Base-by-base conservation (phyloP, 2,329 filamentous ascomycete genomes). In the Fusarium agapanthi region DNA sequence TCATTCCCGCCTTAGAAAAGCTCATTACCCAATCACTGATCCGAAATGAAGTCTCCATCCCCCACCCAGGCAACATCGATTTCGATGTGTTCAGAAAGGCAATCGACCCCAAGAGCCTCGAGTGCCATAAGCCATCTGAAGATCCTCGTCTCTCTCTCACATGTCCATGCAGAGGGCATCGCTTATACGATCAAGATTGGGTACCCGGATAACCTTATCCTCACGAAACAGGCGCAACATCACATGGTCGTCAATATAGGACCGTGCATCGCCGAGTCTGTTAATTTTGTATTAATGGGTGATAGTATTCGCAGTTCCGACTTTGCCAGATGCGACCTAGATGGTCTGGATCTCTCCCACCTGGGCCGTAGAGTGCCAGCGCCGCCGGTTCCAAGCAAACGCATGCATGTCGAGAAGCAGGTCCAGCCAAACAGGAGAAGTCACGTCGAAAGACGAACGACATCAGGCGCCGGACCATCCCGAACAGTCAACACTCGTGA, bases 381-480 rank as follows among this genome's bases (percentile, higher is more conserved):
- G 7, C 22, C 38, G 22, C 22, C 32, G 1, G 32, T 14, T 38
- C 11, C 48, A 6, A 37, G 15, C 15, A 51, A 51, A 34, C 32
- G 24, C 22, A 41, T 0, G 14, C 22, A 3, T 15, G 22, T 7
- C 40, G 40, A 10, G 14, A 41, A 41, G 40, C 13, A 41, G 40
- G 40, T 24, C 14, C 40, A 41, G 22, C 5, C 0, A 10, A 41
- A 41, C 1, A 41, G 10, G 22, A 24, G 13, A 15, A 24, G 22
- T 41, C 8, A 22, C 40, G 7, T 15, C 7, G 1, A 24, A 41
- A n/a, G 40, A n/a, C 22, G 1, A 41, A 41, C 40, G 7, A 41
- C 2, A 15, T 14, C 1, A 41, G 7, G 15, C 8, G 0, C 40
- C 14, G 2, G 3, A n/a, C 40, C 40, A 41, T 41, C 22, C 22